Conservation (phyloP, 2,329 filamentous ascomycete species). For the Ascocoryne sarcoides region DNA sequence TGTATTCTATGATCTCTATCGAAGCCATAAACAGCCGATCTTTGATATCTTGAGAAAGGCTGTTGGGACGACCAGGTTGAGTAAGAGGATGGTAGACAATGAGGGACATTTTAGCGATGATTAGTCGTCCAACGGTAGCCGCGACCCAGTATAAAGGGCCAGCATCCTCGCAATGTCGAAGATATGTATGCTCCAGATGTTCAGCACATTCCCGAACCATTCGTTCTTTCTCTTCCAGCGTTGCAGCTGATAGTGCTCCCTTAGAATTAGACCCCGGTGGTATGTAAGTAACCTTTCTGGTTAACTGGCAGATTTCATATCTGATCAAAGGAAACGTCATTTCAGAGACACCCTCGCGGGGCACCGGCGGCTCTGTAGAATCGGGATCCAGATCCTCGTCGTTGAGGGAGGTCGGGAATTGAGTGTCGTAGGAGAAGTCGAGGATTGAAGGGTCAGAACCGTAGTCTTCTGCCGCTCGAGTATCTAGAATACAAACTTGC, state of each 20-base stretch:
- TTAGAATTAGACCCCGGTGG: constrained; percentile 14
- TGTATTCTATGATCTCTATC: constrained; percentile 35
- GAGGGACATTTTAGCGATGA: constrained; percentile 33
- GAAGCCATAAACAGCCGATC: constrained; percentile 31
- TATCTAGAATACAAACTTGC: constrained; percentile 51
- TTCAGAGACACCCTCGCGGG: constrained; percentile 29
- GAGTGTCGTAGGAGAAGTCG: constrained; percentile 51
- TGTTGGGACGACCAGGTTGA: constrained; percentile 21
- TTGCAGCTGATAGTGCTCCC: constrained; percentile 8
- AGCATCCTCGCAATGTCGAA: constrained; percentile 30
- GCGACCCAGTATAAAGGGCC: constrained; percentile 43
- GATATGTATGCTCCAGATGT: constrained; percentile 25
- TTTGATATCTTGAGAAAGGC: constrained; percentile 28
- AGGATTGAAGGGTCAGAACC: constrained; percentile 52
- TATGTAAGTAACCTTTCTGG: constrained; percentile 19
- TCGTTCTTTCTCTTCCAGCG: constrained; percentile 26
- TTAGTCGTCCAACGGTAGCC: constrained; percentile 33
- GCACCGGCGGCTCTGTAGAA: constrained; percentile 18
- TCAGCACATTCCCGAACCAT: constrained; percentile 25
- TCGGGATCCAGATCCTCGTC: constrained; percentile 36
- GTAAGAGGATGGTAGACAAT: constrained; percentile 30
- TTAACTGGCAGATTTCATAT: constrained; percentile 27
- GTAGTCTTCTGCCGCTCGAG: constrained; percentile 52
- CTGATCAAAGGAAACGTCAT: constrained; percentile 32
- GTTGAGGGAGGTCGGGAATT: constrained; percentile 40